Base-by-base conservation (phyloP, 345 rosid species). In the Raphanus sativus region DNA sequence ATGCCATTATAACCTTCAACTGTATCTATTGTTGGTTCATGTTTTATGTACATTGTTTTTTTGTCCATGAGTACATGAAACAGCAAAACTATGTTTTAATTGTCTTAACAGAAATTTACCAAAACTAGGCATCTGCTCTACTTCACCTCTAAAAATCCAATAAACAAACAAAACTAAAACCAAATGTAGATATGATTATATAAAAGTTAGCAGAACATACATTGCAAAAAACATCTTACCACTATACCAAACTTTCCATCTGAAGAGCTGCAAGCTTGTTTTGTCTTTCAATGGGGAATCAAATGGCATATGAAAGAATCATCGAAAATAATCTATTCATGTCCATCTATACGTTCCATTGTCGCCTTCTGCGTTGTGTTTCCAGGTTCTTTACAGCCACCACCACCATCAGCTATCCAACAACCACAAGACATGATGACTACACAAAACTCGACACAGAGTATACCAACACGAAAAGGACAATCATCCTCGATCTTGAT, bases 401-500 rank as follows among this genome's bases (percentile, higher is more conserved):
- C 52, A 67, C 74, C 74, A 61, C 28, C 73, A 72, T 34, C 73
- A 72, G 34, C 67, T 33, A 40, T 56, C 71, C 74, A 74, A 25
- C 78, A 73, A 17, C 78, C 65, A 60, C 73, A 67, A 73, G 4
- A 72, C 28, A 48, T 26, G 56, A 16, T 13, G 56, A 12, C 11
- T 60, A 33, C 4, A 16, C 73, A 73, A 74, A 69, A 32, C 30
- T 21, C n/a, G 75, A 74, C 34, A 29, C 29, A 52, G 55, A 52
- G 68, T 2, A 24, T 25, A 75, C 26, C 33, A 82, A 70, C 36
- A 69, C 4, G 7, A 85, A 84, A 65, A 89, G 71, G 60, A 92
- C 97, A 1, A 82, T 90, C 30, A 86, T 92, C 76, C 91, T 92
- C 6, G 98, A 94, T 78, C 97, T 94, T 5, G 98, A 94, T 30